Conservation (phyloP, 1,139 yeast species). For the Taphrina communis region DNA sequence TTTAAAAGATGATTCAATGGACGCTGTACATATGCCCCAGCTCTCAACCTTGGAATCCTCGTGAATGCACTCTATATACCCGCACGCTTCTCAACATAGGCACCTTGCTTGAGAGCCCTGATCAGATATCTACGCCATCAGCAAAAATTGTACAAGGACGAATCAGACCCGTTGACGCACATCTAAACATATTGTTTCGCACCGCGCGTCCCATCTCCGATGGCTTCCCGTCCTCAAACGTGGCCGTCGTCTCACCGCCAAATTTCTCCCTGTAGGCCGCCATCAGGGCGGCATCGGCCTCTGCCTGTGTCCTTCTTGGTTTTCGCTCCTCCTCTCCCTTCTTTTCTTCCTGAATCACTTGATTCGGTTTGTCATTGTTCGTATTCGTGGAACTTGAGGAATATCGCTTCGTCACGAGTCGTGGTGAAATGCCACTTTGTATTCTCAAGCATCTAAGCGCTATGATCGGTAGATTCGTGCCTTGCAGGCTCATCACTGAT, state of each 20-base stretch:
- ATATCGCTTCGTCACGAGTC: neutral
- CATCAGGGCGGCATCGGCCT: conserved; percentile 34
- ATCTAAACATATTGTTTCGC: conserved; percentile 35
- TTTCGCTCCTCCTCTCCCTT: conserved; percentile 2
- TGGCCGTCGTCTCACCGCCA: conserved; percentile 37
- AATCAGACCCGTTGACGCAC: conserved; percentile 5
- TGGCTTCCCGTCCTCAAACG: conserved; percentile 34
- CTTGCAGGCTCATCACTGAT: no score
- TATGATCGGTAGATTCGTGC: no score
- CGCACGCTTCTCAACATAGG: neutral
- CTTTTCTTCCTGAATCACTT: neutral
- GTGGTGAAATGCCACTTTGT: neutral
- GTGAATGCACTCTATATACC: neutral
- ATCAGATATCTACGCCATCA: neutral
- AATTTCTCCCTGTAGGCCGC: conserved; percentile 33
- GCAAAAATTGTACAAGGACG: neutral
- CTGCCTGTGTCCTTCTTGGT: conserved; percentile 20
- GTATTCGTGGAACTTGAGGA: neutral
- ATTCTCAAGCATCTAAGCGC: no score
- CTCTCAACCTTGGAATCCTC: neutral
- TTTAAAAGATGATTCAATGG: no score
- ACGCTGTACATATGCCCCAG: no score
- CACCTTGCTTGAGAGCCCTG: neutral
- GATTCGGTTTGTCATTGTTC: neutral
- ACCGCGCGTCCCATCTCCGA: conserved; percentile 37